Conservation (phyloP, 2,329 filamentous ascomycete species). For the Paecilomyces sp. region DNA sequence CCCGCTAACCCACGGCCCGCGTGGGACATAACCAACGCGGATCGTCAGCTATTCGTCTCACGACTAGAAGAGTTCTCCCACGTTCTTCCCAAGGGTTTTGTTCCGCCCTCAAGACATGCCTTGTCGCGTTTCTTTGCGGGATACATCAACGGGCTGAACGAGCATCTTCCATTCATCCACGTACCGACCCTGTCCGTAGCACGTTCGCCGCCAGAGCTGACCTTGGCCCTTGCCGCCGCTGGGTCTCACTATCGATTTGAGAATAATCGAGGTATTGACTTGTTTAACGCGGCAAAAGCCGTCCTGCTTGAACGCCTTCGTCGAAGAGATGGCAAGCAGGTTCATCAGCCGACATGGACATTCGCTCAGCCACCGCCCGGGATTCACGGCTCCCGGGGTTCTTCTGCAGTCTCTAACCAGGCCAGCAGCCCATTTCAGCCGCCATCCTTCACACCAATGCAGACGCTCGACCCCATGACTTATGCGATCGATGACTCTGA, state of each 20-base stretch:
- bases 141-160: constrained; percentile 45
- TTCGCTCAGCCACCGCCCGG: constrained; percentile 29
- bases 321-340: constrained; percentile 41
- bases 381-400: constrained; percentile 33
- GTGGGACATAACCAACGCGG: constrained; percentile 41
- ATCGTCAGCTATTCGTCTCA: constrained; percentile 37
- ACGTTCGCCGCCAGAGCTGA: constrained; percentile 40
- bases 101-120: constrained; percentile 42
- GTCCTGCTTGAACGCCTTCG: constrained; percentile 48
- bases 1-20: constrained; percentile 30
- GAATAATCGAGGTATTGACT: constrained; percentile 45
- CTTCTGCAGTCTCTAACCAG: constrained; percentile 35
- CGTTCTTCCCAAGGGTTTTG: constrained; percentile 40
- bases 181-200: constrained; percentile 41
- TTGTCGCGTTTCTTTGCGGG: constrained; percentile 45
- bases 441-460: constrained; percentile 22
- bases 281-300: constrained; percentile 51
- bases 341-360: constrained; percentile 35
- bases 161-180: constrained; percentile 47
- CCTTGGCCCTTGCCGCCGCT: constrained; percentile 45
- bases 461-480: constrained; percentile 24
- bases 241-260: constrained; percentile 44
- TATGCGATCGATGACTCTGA: constrained; percentile 36
- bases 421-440: constrained; percentile 38
- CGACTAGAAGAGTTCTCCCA: constrained; percentile 40